Evolutionary conservation across 2,329 filamentous ascomycete genomes (phyloP).

Genomic region (Cytospora chrysosperma): DNA sequence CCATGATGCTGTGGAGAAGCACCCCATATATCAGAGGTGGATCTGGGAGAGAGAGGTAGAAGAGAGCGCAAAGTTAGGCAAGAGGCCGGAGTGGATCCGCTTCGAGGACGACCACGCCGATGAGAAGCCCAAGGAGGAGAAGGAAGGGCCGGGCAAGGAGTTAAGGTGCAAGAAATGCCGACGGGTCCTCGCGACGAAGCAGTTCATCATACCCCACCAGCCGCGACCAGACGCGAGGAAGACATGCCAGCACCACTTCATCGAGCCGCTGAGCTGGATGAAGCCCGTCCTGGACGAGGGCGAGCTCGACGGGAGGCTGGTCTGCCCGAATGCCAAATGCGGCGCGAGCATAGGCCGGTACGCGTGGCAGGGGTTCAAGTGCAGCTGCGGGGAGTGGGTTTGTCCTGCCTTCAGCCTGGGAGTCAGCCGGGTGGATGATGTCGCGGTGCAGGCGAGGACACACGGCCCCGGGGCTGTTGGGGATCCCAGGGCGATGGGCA

Average conservation of each 20-base stretch:
- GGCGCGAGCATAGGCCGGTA: slow-evolving; percentile 85
- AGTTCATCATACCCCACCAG: slow-evolving; percentile 67
- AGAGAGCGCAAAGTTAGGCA: slow-evolving; percentile 65
- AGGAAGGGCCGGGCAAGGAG: slow-evolving; percentile 40
- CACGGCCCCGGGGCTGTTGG: slow-evolving; percentile 27
- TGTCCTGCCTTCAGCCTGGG: slow-evolving; percentile 87
- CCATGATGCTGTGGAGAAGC: slow-evolving; percentile 51
- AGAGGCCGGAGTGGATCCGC: slow-evolving; percentile 77
- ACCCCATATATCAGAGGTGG: slow-evolving; percentile 78
- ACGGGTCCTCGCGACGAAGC: slow-evolving; percentile 53
- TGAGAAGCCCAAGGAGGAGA: slow-evolving; percentile 38
- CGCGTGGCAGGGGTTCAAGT: slow-evolving; percentile 93
- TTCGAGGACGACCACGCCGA: slow-evolving; percentile 70
- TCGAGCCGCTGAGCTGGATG: slow-evolving; percentile 97
- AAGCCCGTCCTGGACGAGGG: slow-evolving; percentile 76
- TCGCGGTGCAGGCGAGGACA: slow-evolving; percentile 31
- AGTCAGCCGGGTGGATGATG: slow-evolving; percentile 77
- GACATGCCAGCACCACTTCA: slow-evolving; percentile 79
- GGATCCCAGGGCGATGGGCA: slow-evolving; percentile 40
- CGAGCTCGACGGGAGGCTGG: slow-evolving; percentile 77
- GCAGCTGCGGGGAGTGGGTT: slow-evolving; percentile 87
- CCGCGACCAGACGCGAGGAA: slow-evolving; percentile 27
- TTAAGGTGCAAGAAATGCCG: slow-evolving; percentile 92
- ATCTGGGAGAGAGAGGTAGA: slow-evolving; percentile 55
- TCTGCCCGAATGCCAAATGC: slow-evolving; percentile 73